These are phyloP conservation scores for Millerozyma acaciae DNA, from an alignment of 805 yeast genomes.

Conservation along the genomic window DNA sequence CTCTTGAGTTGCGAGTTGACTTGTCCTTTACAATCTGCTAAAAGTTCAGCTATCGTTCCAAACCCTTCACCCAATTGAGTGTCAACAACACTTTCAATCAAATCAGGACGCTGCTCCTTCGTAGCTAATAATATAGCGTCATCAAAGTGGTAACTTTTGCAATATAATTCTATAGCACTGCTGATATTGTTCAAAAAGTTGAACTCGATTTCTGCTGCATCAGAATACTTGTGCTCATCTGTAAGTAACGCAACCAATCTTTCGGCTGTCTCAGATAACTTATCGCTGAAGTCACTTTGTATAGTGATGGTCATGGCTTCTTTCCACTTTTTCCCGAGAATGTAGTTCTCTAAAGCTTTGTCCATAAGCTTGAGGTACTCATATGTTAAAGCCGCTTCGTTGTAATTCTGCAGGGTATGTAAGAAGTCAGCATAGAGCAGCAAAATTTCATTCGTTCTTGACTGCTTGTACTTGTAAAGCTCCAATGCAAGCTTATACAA, in stretches of 20 bases:
- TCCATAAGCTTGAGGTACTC: slow-evolving; percentile 59
- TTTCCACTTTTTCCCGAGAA: slow-evolving; percentile 73
- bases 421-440: slow-evolving; percentile 60
- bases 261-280: slow-evolving; percentile 48
- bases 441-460: slow-evolving; percentile 53
- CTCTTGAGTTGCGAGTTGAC: slow-evolving; percentile 77
- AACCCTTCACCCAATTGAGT: slow-evolving; percentile 82
- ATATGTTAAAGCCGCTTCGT: slow-evolving; percentile 75
- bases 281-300: slow-evolving; percentile 28
- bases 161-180: slow-evolving; percentile 62
- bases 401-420: slow-evolving; percentile 50
- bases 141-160: slow-evolving; percentile 71
- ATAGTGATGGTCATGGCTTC: slow-evolving; percentile 70
- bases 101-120: slow-evolving; percentile 38
- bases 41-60: slow-evolving; percentile 77
- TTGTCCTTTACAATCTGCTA: slow-evolving; percentile 93
- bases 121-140: slow-evolving; percentile 68
- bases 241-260: slow-evolving; percentile 56
- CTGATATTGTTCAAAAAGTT: slow-evolving; percentile 57
- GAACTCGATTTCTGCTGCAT: slow-evolving; percentile 75
- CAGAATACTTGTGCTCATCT: slow-evolving; percentile 69
- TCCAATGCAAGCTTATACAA: slow-evolving; percentile 67
- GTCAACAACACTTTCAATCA: slow-evolving; percentile 61
- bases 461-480: slow-evolving; percentile 54
- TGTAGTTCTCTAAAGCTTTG: slow-evolving; percentile 67